Evolutionary conservation across 208 protist genomes (phyloP), one percentile per base, ranked within the genome.

Genomic region (Novymonas esmeraldas): DNA sequence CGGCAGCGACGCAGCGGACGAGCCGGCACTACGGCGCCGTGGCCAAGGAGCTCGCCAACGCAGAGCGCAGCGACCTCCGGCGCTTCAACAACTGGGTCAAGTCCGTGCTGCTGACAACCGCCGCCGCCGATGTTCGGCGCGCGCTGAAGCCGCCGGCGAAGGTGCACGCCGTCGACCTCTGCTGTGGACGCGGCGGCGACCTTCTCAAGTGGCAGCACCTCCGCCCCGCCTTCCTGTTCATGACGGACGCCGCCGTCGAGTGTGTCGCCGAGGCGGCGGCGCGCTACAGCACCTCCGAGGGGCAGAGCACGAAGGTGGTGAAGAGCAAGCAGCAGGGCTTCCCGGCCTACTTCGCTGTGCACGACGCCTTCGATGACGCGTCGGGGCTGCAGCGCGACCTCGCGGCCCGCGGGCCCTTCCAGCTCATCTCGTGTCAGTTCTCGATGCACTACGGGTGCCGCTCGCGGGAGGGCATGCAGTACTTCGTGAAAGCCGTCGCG

Each of bases 51-150:
- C 71, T 89, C 22, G 63, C 62, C 7, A 59, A 38, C 31, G 68
- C 57, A n/a, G 64, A 75, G 49, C 76, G 82, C 38, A 90, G 88
- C 44, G 33, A 64, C 13, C 58, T 94, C 49, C 67, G 84, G 34
- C 68, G 72, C 46, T 94, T 91, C 66, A 89, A 94, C 73, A 94
- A 94, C 70, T 87, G 80, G 80, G 66, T 90, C 29, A 94, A 94
- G 58, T 67, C 82, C 14, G 59, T 70, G 6, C 66, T 82, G 0
- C 52, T 85, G 18, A 36, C 38, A 6, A 26, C 55, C 3, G 65
- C 28, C 1, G 60, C 57, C 42, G 42, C 24, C 31, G 39, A 33
- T 31, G 38, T 70, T 20, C 66, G 73, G 20, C 33, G 14, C 36
- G 36, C 52, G 11, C 44, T 69, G 22, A 55, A 59, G 20, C 38